Percentiles rank a stretch among this genome's conserved stretches.
phyloP scores from a whole-genome alignment of 139 green algal genomes.

The Closterium sp. region DNA sequence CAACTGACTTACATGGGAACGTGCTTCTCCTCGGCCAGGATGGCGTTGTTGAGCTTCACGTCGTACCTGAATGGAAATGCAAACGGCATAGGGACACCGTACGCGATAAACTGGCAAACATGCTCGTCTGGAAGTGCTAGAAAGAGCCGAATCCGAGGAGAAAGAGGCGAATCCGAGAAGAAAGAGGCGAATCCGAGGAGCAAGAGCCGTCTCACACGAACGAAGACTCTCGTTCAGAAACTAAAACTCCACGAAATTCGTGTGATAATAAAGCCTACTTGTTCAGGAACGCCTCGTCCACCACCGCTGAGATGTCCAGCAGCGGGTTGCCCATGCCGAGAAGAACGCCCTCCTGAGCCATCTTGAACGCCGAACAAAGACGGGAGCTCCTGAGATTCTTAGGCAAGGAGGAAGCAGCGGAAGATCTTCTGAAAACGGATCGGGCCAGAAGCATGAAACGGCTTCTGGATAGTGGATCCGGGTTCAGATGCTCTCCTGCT shows the following conservation, averaged over 20 bases:
- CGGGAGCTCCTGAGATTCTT: neutral
- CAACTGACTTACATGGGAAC: constrained; percentile 69
- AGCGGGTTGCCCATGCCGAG: constrained; percentile 95
- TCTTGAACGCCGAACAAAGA: neutral
- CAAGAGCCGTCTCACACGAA: no score
- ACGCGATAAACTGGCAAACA: neutral
- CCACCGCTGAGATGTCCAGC: constrained; percentile 86
- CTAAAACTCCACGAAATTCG: no score
- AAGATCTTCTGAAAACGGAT: neutral
- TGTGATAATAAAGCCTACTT: constrained; percentile 40
- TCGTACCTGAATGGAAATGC: constrained; percentile 58
- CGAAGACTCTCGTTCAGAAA: no score
- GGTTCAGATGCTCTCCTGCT: no score
- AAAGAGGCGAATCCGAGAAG: no score
- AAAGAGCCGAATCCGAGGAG: no score
- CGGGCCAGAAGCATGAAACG: neutral
- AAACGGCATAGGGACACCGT: neutral
- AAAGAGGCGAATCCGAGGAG: no score
- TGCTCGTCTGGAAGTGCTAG: no score
- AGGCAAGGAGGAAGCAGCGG: neutral
- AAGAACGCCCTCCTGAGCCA: constrained; percentile 56
- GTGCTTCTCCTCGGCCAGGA: constrained; percentile 97
- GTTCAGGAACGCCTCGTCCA: constrained; percentile 80
- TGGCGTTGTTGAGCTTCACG: constrained; percentile 92
- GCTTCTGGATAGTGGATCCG: no score